A percentile compares a stretch with the other conserved stretches of the same genome.
phyloP scores from a whole-genome alignment of 2,329 filamentous ascomycete genomes.

The Hortaea sp. region DNA sequence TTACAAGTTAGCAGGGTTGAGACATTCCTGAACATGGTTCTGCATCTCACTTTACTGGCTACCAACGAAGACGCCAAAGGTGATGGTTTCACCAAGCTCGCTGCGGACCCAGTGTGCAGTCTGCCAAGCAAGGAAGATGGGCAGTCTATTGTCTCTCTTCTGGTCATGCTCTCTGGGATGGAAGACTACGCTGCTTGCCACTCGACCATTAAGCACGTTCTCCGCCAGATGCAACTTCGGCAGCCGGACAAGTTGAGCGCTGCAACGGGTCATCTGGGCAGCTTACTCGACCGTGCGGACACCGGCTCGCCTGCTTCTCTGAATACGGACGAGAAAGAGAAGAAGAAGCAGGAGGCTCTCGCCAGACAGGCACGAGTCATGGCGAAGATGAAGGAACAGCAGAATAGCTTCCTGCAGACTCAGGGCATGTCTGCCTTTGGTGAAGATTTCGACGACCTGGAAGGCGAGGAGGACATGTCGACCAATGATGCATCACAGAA shows the following conservation, averaged over 20 bases:
- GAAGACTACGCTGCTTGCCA: constrained; percentile 74
- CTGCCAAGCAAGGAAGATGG: background rate
- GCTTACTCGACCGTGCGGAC: constrained; percentile 68
- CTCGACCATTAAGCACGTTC: constrained; percentile 71
- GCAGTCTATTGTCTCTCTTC: constrained; percentile 39
- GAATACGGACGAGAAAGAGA: constrained; percentile 56
- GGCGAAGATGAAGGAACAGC: constrained; percentile 96
- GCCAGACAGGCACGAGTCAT: constrained; percentile 89
- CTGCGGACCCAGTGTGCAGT: constrained; percentile 7
- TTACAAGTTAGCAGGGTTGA: constrained; percentile 78
- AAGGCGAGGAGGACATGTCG: constrained; percentile 33
- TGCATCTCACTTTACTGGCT: constrained; percentile 79
- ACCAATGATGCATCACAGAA: constrained; percentile 49
- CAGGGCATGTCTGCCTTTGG: constrained; percentile 87
- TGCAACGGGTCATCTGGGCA: constrained; percentile 49
- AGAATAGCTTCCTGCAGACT: constrained; percentile 85
- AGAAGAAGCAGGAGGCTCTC: constrained; percentile 81
- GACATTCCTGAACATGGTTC: constrained; percentile 79
- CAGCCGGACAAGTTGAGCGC: constrained; percentile 62
- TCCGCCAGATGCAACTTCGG: constrained; percentile 78
- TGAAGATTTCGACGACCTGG: constrained; percentile 63
- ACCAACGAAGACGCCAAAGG: constrained; percentile 39
- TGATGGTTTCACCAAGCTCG: constrained; percentile 18
- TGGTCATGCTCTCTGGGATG: constrained; percentile 42
- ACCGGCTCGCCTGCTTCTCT: constrained; percentile 68